Evolutionary conservation across 192 early-diverging fungal genomes (phyloP).

Genomic region (Phycomyces nitens): DNA sequence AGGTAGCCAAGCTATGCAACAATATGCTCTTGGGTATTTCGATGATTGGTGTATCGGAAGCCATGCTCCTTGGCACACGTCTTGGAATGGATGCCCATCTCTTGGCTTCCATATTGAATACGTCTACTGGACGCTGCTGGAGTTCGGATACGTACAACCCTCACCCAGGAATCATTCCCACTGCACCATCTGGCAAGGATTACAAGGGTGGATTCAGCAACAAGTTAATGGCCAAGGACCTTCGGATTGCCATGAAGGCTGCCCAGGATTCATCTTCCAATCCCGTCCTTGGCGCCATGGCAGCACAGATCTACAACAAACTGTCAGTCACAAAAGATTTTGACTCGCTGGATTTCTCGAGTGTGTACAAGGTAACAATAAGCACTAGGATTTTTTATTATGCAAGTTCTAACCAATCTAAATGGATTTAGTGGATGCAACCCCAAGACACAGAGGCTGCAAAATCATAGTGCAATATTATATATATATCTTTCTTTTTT

Average conservation of each 20-base stretch:
- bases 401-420: no score
- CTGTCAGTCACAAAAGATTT: conserved; percentile 61
- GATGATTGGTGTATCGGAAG: conserved; percentile 90
- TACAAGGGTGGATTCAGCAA: conserved; percentile 92
- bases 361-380: conserved; percentile 67
- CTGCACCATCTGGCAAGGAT: conserved; percentile 70
- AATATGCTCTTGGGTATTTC: conserved; percentile 93
- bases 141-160: conserved; percentile 91
- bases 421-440: no score
- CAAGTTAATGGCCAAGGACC: conserved; percentile 89
- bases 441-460: no score
- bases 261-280: conserved; percentile 62
- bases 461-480: no score
- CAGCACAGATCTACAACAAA: conserved; percentile 80
- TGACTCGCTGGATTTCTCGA: conserved; percentile 81
- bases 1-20: conserved; percentile 96
- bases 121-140: conserved; percentile 89
- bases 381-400: no score
- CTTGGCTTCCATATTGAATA: conserved; percentile 84
- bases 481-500: not conserved
- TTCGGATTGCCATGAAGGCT: conserved; percentile 83
- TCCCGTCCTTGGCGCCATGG: conserved; percentile 69
- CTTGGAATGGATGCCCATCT: conserved; percentile 87
- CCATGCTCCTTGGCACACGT: conserved; percentile 86
- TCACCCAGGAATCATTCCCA: conserved; percentile 74